Base-by-base conservation (phyloP, 257 asterid species). In the Prunella vulgaris region DNA sequence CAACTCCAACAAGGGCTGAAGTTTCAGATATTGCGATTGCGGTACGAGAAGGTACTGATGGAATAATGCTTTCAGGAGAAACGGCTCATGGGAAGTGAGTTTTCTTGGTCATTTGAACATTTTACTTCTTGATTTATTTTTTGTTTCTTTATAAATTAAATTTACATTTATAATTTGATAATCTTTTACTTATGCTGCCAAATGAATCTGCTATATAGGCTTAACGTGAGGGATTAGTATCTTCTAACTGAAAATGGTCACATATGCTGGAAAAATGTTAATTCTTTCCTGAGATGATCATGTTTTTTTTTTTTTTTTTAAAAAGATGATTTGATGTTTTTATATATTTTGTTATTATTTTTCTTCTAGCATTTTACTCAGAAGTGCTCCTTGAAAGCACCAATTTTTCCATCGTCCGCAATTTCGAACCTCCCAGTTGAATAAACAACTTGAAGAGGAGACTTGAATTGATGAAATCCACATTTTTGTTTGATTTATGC, bases 1-100 rank as follows among this genome's bases (percentile, higher is more conserved):
- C 99, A 69, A 93, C 97, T 74, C 99, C 99, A 24, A 93, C 99
- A 40, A 88, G 99, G 74, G 99, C 99, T 33, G 99, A 93, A 82
- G 99, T 93, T 68, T 93, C 99, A 42, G 99, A 93, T 77, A 93
- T 93, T 77, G 93, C 99, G 0, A 90, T 93, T 76, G 99, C 99
- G 42, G 99, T 93, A 65, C 82, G 93, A 72, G 97, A 86, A 86
- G 96, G 99, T 44, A 85, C 99, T 60, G 99, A 93, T 84, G 99
- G 96, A 37, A 53, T 90, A 76, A 93, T 93, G 97, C 99, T 93
- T 70, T 93, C 99, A 24, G 97, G 99, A 72, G 99, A 93, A 90
- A 93, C 99, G 13, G 97, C 99, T 58, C 94, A 93, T 65, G 97
- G 99, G 78, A 90, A 90, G 99, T 93, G 84, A 79, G 97, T 81